phyloP scores from a whole-genome alignment of 768 basidiomycete species.

The Trametes sanguinea region DNA sequence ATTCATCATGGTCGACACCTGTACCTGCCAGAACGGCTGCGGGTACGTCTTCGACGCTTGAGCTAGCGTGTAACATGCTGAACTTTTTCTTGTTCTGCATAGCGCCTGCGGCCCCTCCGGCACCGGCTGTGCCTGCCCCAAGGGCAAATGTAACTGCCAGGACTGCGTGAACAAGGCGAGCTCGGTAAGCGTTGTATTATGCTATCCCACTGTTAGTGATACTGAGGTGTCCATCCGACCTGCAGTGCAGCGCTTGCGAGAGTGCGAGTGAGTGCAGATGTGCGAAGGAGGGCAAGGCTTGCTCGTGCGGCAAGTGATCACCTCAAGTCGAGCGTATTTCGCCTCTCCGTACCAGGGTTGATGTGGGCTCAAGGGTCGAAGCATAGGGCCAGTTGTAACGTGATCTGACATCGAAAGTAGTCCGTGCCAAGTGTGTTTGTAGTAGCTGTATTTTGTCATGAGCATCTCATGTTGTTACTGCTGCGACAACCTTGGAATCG shows the following conservation, averaged over 20 bases:
- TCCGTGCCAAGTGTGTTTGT: too few species aligned
- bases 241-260: constrained; percentile 13
- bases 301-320: constrained; percentile 14
- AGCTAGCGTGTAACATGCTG: neutral
- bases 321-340: too few species aligned
- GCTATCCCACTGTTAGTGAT: neutral
- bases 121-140: constrained; percentile 35
- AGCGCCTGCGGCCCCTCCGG: constrained; percentile 37
- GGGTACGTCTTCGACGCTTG: constrained; percentile 20
- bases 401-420: too few species aligned
- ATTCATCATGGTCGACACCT: constrained; percentile 30
- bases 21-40: constrained; percentile 35
- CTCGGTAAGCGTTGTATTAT: constrained; percentile 18
- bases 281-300: constrained; percentile 15
- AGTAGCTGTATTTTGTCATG: too few species aligned
- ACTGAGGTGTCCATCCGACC: neutral
- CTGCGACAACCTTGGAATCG: too few species aligned
- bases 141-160: constrained; percentile 34
- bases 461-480: too few species aligned
- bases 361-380: too few species aligned
- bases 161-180: constrained; percentile 34
- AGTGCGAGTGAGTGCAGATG: constrained; percentile 10
- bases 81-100: neutral
- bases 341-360: too few species aligned
- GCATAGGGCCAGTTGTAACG: too few species aligned